Evolutionary conservation across 2,329 filamentous ascomycete genomes (phyloP).

Genomic region (Lachnellula cervina): DNA sequence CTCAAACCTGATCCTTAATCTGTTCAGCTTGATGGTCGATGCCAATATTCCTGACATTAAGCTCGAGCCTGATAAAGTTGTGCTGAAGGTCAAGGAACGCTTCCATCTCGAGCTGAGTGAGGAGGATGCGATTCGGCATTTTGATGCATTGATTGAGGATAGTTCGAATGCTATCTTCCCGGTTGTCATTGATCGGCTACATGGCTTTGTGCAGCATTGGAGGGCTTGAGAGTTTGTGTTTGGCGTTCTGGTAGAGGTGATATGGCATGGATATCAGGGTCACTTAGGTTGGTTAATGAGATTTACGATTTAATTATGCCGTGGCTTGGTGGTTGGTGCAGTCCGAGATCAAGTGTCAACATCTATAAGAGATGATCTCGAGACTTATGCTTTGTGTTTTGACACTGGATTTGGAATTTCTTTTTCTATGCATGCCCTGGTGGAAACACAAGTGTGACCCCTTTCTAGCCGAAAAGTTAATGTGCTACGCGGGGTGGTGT

Average conservation of each 20-base stretch:
- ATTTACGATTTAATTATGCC: no score
- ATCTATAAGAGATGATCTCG: no score
- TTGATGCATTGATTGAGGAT: conserved; percentile 87
- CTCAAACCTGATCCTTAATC: conserved; percentile 84
- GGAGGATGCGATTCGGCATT: conserved; percentile 83
- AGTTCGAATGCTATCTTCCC: conserved; percentile 85
- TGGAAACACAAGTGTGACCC: no score
- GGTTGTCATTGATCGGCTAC: conserved; percentile 89
- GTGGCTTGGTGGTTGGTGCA: no score
- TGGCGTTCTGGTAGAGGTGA: not conserved
- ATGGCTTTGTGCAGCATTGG: conserved; percentile 90
- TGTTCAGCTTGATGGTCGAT: conserved; percentile 96
- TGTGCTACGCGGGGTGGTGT: no score
- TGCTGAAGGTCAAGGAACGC: conserved; percentile 89
- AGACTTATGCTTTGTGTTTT: no score
- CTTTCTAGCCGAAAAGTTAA: no score
- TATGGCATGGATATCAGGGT: not conserved
- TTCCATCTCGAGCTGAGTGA: conserved; percentile 90
- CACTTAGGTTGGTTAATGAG: not conserved
- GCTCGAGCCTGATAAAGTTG: conserved; percentile 87
- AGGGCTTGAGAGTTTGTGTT: conserved; percentile 49
- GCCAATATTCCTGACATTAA: conserved; percentile 95
- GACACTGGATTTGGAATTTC: no score
- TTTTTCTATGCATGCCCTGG: no score
- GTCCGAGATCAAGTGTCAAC: no score